phyloP scores from a whole-genome alignment of 257 asterid genomes.

The Mentha longifolia region DNA sequence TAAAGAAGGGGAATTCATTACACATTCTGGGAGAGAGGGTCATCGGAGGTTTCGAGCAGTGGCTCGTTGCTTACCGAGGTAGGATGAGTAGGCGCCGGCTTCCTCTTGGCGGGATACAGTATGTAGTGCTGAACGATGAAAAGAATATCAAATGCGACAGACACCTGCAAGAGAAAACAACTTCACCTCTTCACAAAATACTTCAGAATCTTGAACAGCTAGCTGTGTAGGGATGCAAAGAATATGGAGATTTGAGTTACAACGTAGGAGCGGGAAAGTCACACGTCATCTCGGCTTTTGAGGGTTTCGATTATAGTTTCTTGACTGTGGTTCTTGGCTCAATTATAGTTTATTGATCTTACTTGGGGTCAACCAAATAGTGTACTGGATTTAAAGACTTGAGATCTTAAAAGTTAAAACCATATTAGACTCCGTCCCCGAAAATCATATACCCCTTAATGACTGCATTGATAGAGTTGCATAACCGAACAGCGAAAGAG shows the following conservation, averaged over 20 bases:
- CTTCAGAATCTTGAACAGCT: background rate
- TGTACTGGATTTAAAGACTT: background rate
- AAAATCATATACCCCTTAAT: no score
- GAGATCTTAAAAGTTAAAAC: no score
- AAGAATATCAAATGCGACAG: conserved; percentile 74
- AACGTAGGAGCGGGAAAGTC: background rate
- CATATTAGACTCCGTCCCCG: no score
- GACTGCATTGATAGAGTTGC: no score
- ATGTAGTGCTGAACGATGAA: conserved; percentile 87
- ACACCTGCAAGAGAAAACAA: conserved; percentile 56
- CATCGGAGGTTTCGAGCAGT: conserved; percentile 49
- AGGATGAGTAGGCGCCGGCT: conserved; percentile 29
- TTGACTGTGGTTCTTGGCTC: no score
- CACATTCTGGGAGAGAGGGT: conserved; percentile 40
- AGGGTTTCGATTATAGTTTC: background rate
- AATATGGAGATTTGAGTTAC: background rate
- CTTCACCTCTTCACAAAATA: background rate
- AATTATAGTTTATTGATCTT: background rate
- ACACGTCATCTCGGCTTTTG: background rate
- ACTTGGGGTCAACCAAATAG: background rate
- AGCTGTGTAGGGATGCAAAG: background rate
- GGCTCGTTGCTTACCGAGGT: conserved; percentile 63
- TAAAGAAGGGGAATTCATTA: no score
- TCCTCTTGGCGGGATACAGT: conserved; percentile 56
- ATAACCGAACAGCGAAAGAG: no score